Evolutionary conservation across 2,329 filamentous ascomycete genomes (phyloP), one percentile per base, ranked within the genome.

Genomic region (Fusarium secorum): DNA sequence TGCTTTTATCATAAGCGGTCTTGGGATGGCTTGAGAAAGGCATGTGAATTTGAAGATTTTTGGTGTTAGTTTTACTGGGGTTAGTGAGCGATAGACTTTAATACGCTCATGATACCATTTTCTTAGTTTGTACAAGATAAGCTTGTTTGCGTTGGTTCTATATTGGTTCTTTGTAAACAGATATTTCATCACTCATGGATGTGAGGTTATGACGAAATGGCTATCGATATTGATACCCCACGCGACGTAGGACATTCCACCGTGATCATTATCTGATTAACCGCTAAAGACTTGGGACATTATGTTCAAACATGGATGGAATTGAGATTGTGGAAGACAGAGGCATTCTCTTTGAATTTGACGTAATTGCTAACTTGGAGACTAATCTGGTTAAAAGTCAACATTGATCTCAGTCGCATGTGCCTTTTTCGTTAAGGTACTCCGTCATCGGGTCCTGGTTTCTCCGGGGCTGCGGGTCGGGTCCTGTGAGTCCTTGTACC

Each of bases 171-270:
- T 58, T 36, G 14, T 26, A 18, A 49, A 24, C 11, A 48, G 46
- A 36, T 33, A 48, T 39, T 28, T 38, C 15, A 33, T 49, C 28
- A 14, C 46, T 17, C 11, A 45, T 39, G 26, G 36, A 66, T 61
- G 15, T 44, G 56, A 62, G 38, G 48, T 65, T 65, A 75, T 75
- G 73, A 75, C 71, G 73, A 75, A 75, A 75, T 75, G 32, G 28
- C 11, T 56, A 42, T 52, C 32, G 24, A 46, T 22, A 38, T 39
- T 20, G 52, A 49, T 33, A 58, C 64, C 63, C 64, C 63, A 67
- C 48, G 55, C n/a, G 9, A 26, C 44, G 33, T 41, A 66, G n/a
- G 53, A n/a, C 36, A 44, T 48, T 49, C 41, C 32, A 22, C 24
- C 45, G 13, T 52, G 45, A 38, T 35, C 41, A 11, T 9, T 41